A percentile compares a stretch with the other conserved stretches of the same genome.
Evolutionary conservation across 768 basidiomycete species (phyloP).

Genomic region (Termitomyces sp.): DNA sequence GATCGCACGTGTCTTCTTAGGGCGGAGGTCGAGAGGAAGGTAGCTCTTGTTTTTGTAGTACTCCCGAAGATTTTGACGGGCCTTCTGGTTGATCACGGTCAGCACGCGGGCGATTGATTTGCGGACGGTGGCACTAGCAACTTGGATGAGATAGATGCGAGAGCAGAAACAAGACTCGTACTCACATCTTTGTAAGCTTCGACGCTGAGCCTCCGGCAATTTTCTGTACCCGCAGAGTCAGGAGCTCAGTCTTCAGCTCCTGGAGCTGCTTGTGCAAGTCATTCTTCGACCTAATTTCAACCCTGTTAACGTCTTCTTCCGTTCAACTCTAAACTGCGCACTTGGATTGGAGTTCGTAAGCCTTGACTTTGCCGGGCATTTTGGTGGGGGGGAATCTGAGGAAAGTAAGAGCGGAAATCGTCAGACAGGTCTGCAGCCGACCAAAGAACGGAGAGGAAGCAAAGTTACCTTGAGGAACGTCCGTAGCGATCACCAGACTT

Average conservation of each 20-base stretch:
- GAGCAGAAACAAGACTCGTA: slow-evolving; percentile 12
- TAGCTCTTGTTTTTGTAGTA: slow-evolving; percentile 98
- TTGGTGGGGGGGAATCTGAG: slow-evolving; percentile 28
- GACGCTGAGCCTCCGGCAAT: slow-evolving; percentile 92
- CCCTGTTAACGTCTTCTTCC: slow-evolving; percentile 6
- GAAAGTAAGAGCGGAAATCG: not conserved
- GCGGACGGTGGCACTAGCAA: slow-evolving; percentile 81
- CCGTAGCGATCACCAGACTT: slow-evolving; percentile 29
- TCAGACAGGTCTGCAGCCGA: not conserved
- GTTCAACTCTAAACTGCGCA: slow-evolving; percentile 31
- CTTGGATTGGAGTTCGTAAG: slow-evolving; percentile 96
- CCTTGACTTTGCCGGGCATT: slow-evolving; percentile 92
- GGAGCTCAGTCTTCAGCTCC: slow-evolving; percentile 95
- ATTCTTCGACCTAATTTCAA: slow-evolving; percentile 75
- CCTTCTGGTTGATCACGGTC: slow-evolving; percentile 98
- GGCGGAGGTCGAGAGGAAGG: slow-evolving; percentile 93
- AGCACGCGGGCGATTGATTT: slow-evolving; percentile 98
- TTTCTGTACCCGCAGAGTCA: slow-evolving; percentile 94
- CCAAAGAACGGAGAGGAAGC: slow-evolving; percentile 6
- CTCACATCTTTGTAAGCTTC: slow-evolving; percentile 97
- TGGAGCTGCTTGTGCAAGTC: slow-evolving; percentile 91
- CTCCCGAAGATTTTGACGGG: slow-evolving; percentile 93
- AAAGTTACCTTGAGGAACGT: slow-evolving; percentile 40
- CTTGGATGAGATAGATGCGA: not conserved
- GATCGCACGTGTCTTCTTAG: slow-evolving; percentile 98